Conservation (phyloP, 2,329 filamentous ascomycete genomes). For the Colletotrichum cereale region DNA sequence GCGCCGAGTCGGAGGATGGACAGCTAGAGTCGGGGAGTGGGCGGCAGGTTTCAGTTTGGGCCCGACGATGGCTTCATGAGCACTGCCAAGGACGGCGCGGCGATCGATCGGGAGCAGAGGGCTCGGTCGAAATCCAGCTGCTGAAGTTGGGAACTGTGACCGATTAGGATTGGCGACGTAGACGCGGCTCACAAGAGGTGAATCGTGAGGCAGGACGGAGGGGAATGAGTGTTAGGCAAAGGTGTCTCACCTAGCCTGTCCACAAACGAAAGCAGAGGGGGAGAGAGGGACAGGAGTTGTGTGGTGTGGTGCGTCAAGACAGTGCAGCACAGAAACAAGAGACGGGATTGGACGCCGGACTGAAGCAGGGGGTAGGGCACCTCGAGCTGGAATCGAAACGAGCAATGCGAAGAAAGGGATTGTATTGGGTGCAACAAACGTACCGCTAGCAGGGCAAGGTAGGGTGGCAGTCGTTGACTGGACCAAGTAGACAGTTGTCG, state of each 20-base stretch:
- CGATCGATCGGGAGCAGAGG: constrained; percentile 21
- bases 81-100: constrained; percentile 26
- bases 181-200: constrained; percentile 12
- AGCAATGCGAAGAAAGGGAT: constrained; percentile 28
- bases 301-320: constrained; percentile 24
- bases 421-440: constrained; percentile 31
- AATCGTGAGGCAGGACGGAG: constrained; percentile 23
- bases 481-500: constrained; percentile 7
- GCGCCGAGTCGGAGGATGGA: constrained; percentile 1
- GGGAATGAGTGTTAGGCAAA: constrained; percentile 34
- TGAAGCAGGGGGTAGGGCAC: constrained; percentile 36
- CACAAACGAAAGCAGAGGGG: constrained; percentile 28
- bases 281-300: constrained; percentile 28
- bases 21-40: constrained; percentile 20
- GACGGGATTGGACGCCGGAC: constrained; percentile 38
- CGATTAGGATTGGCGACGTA: constrained; percentile 27
- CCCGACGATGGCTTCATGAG: constrained; percentile 39
- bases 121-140: constrained; percentile 17
- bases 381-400: constrained; percentile 33
- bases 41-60: constrained; percentile 39
- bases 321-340: constrained; percentile 32
- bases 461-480: constrained; percentile 17
- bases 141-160: constrained; percentile 11
- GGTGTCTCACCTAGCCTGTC: constrained; percentile 39
- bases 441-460: constrained; percentile 14